Evolutionary conservation across 768 basidiomycete species (phyloP).

Genomic region (Lactarius hatsudake): DNA sequence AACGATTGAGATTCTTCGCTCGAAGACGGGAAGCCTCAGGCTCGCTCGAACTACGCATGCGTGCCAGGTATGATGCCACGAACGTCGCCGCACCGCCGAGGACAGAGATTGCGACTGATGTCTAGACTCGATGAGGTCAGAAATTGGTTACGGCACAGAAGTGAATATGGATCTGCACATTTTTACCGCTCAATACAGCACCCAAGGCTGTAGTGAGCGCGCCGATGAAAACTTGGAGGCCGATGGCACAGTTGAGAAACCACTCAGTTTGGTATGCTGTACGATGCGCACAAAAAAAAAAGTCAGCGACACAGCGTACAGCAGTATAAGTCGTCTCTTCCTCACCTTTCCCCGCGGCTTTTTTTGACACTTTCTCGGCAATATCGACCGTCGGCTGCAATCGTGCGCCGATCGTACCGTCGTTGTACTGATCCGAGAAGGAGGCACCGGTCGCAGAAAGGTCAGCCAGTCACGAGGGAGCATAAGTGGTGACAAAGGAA

Average conservation of each 20-base stretch:
- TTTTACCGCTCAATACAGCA: conserved; percentile 30
- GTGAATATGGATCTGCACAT: neutral
- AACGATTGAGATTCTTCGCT: conserved; percentile 61
- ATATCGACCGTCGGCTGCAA: conserved; percentile 1
- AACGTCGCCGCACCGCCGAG: conserved; percentile 63
- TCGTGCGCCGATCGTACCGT: neutral
- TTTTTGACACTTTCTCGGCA: neutral
- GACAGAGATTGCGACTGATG: conserved; percentile 39
- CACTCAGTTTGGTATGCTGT: conserved; percentile 23
- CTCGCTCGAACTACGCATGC: conserved; percentile 64
- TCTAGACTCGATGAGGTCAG: conserved; percentile 27
- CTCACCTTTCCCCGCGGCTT: conserved; percentile 7
- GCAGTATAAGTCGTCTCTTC: neutral
- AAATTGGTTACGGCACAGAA: neutral
- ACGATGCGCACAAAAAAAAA: neutral
- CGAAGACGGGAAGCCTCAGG: conserved; percentile 59
- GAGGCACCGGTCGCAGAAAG: neutral
- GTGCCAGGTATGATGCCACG: conserved; percentile 72
- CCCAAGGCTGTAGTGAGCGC: conserved; percentile 33
- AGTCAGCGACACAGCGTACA: neutral
- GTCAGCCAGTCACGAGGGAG: neutral
- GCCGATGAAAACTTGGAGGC: conserved; percentile 32
- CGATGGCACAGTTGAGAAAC: conserved; percentile 31
- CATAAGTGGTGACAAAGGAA: neutral
- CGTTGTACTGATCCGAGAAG: neutral